phyloP scores from a whole-genome alignment of 352 stramenopile species.

The Globisporangium irregulare region DNA sequence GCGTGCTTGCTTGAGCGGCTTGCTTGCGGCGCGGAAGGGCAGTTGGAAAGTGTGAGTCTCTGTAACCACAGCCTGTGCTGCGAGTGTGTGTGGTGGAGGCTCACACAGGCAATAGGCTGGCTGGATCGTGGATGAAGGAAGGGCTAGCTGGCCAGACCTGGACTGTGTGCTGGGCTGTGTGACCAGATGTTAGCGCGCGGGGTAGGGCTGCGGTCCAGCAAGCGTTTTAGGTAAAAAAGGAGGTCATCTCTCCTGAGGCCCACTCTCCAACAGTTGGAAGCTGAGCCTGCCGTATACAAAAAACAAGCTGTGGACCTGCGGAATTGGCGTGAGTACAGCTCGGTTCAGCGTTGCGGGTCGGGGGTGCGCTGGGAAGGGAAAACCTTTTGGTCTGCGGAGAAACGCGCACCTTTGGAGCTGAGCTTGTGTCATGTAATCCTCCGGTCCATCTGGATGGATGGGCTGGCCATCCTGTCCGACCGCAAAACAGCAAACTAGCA shows the following conservation, averaged over 20 bases:
- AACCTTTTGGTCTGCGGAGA: slow-evolving; percentile 10
- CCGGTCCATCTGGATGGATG: background rate
- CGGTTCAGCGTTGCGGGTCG: background rate
- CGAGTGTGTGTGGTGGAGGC: slow-evolving; percentile 10
- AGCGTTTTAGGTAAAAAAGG: background rate
- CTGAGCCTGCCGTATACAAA: slow-evolving; percentile 3
- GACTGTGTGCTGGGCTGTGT: background rate
- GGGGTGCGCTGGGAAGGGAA: slow-evolving; percentile 4
- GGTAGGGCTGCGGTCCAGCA: background rate
- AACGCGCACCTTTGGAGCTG: slow-evolving; percentile 7
- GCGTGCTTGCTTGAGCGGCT: background rate
- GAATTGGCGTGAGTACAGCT: background rate
- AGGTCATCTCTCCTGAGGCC: background rate
- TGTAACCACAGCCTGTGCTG: background rate
- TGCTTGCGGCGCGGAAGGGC: slow-evolving; percentile 8
- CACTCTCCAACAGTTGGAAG: background rate
- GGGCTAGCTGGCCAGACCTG: too few relatives aligned
- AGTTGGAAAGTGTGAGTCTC: slow-evolving; percentile 40
- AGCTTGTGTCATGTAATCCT: slow-evolving; percentile 10
- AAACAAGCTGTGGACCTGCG: slow-evolving; percentile 8
- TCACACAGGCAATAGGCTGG: background rate
- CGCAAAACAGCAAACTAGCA: background rate
- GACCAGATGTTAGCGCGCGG: background rate
- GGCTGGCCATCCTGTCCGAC: background rate
- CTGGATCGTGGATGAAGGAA: background rate